Evolutionary conservation across 345 rosid species (phyloP).

Genomic region (Carallia brachiata): DNA sequence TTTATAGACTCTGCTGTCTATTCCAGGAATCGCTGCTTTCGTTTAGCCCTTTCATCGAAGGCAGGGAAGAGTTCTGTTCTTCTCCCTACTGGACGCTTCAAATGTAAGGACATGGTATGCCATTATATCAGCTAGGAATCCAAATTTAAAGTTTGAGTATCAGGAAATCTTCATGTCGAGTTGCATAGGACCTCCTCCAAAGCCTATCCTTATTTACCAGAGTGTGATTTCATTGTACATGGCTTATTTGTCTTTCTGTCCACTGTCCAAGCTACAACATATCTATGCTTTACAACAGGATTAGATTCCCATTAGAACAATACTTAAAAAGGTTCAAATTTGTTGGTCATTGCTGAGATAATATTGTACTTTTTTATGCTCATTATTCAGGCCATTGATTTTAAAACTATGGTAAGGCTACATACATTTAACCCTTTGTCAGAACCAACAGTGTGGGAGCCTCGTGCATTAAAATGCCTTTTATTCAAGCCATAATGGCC

Average conservation of each 20-base stretch:
- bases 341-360: neutral
- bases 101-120: conserved; percentile 76
- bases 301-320: no score
- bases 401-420: neutral
- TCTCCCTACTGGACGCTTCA: conserved; percentile 79
- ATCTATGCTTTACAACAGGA: no score
- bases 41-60: conserved; percentile 83
- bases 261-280: no score
- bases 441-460: no score
- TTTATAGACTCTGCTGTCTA: conserved; percentile 94
- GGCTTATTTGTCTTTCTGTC: no score
- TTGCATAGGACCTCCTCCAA: no score
- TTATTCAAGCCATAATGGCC: no score
- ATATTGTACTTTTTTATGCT: neutral
- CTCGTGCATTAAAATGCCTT: no score
- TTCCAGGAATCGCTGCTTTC: conserved; percentile 93
- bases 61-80: conserved; percentile 86
- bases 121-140: conserved; percentile 12
- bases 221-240: no score
- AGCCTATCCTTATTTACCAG: no score
- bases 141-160: neutral
- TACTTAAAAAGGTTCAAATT: neutral
- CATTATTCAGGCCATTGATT: neutral
- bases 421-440: no score
- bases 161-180: no score